Conservation (phyloP, 1,284 basidiomycete species). For the Heterobasidion annosum region DNA sequence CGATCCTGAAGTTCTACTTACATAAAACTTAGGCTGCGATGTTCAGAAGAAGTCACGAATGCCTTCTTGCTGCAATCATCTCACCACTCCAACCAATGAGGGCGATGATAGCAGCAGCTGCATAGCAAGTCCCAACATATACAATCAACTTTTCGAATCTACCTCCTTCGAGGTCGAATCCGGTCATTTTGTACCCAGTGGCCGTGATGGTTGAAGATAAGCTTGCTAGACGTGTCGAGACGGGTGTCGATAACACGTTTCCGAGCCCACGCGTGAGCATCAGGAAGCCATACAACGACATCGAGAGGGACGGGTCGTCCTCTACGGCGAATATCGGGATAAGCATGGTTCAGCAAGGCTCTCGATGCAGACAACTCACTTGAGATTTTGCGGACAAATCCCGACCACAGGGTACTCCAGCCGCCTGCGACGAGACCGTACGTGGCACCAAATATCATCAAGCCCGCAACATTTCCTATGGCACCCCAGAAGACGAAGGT, state of each 20-base stretch:
- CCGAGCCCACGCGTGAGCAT: constrained; percentile 29
- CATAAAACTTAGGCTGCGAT: neutral
- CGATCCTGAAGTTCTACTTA: neutral
- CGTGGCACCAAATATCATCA: constrained; percentile 16
- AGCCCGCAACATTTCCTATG: constrained; percentile 13
- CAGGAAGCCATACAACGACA: constrained; percentile 27
- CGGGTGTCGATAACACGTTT: constrained; percentile 32
- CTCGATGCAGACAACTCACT: constrained; percentile 7
- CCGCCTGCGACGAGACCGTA: constrained; percentile 19
- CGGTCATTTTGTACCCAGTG: constrained; percentile 11
- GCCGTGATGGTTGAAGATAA: neutral
- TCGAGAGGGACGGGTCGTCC: constrained; percentile 25
- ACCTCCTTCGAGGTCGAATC: constrained; percentile 24
- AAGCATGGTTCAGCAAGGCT: neutral
- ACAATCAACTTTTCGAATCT: constrained; percentile 24
- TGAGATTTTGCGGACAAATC: constrained; percentile 15
- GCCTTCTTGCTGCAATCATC: neutral
- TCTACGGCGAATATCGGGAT: constrained; percentile 12
- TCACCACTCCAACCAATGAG: constrained; percentile 14
- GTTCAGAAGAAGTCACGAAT: neutral
- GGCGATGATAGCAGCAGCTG: constrained; percentile 20
- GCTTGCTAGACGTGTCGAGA: constrained; percentile 22
- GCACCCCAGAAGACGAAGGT: constrained; percentile 21
- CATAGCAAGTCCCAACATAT: constrained; percentile 27
- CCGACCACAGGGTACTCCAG: constrained; percentile 18